Base-by-base conservation (phyloP, 1,284 basidiomycete species). In the Apiotrichum gamsii region DNA sequence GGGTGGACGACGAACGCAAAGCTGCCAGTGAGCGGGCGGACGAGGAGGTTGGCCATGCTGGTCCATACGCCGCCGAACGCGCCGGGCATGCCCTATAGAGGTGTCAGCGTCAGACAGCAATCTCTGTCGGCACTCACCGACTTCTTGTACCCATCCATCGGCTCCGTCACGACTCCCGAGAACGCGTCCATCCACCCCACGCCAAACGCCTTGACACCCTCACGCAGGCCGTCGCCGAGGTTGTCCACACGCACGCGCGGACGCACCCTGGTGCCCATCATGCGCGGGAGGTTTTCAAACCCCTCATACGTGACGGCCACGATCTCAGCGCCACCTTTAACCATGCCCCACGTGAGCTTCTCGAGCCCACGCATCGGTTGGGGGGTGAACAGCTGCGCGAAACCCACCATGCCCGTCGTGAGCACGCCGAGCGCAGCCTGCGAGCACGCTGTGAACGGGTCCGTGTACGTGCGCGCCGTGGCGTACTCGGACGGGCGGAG, bases 151-250 rank as follows among this genome's bases (percentile, higher is more conserved):
- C 78, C 78, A 8, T 74, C 36, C 25, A 76, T 54, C 30, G 79
- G 77, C 55, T 80, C 78, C 15, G 64, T 74, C 16, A 79, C 73
- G 4, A 80, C 65, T 2, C 78, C 78, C 1, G 76, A 77, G 44
- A 80, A 77, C 9, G 77, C 80, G 57, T 80, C 79, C 54, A 75
- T 76, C 38, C 75, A 75, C 4, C 77, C 72, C 37, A 61, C 70
- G 31, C 62, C 63, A 6, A 74, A 47, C 4, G 70, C 65, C 57
- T 68, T 67, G 2, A 52, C 77, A 5, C 72, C 79, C 54, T 78
- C 77, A 43, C 64, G 74, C 6, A 80, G 50, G 0, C 79, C 79
- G 54, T 65, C 74, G 8, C 59, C 59, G 38, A 77, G 71, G 47
- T 70, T 72, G 8, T 70, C 70, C 14, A 80, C 73, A 44, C 71